Conservation (phyloP, 2,329 filamentous ascomycete species). For the Colletotrichum sp. region DNA sequence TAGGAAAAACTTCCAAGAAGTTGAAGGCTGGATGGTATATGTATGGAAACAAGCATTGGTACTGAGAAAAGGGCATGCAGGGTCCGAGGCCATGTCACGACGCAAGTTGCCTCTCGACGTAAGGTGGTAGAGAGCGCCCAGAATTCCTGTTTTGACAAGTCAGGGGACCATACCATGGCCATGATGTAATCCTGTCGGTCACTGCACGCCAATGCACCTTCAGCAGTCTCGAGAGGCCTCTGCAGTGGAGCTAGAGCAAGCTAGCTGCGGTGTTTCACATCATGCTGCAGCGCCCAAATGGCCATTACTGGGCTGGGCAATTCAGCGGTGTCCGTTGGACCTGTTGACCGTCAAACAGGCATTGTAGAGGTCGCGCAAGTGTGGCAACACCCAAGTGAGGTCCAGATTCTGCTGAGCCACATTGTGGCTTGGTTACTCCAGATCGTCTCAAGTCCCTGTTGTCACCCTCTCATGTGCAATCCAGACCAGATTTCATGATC, state of each 20-base stretch:
- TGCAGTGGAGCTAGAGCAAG: slow-evolving; percentile 5
- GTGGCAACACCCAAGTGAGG: not conserved
- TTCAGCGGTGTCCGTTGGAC: not conserved
- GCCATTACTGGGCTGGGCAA: not conserved
- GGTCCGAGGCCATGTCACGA: not conserved
- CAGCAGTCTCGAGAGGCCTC: slow-evolving; percentile 10
- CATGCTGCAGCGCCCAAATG: slow-evolving; percentile 6
- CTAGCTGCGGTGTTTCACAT: slow-evolving; percentile 7
- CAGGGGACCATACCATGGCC: slow-evolving; percentile 11
- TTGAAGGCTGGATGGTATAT: not conserved
- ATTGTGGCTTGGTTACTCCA: not conserved
- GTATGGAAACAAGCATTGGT: not conserved
- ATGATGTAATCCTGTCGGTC: slow-evolving; percentile 20
- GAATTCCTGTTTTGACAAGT: slow-evolving; percentile 20
- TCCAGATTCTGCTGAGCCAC: not conserved
- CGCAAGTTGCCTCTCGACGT: not conserved
- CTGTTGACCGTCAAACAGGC: not conserved
- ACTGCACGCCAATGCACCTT: slow-evolving; percentile 15
- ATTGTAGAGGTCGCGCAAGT: not conserved
- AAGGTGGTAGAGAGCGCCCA: not conserved
- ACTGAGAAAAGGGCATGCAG: not conserved
- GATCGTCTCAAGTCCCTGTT: not conserved
- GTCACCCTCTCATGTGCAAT: not conserved
- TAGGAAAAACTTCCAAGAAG: not conserved
- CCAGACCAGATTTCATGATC: not conserved